These are phyloP conservation scores for Penicillium italicum DNA, from an alignment of 2,329 filamentous ascomycete genomes.

Conservation along the genomic window DNA sequence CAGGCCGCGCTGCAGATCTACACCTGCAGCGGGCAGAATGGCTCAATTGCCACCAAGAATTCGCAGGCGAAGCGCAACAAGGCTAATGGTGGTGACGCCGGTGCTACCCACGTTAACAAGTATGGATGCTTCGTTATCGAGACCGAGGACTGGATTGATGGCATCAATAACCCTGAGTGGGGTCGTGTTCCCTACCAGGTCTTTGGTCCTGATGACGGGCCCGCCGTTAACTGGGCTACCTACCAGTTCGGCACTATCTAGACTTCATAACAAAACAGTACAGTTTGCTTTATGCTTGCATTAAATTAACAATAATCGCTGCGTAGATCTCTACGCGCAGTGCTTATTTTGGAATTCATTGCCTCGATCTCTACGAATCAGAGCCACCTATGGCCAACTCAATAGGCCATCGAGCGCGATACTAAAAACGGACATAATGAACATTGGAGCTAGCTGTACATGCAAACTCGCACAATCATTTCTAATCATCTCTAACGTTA, in stretches of 20 bases:
- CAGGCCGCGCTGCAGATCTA: slow-evolving; percentile 89
- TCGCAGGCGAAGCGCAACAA: slow-evolving; percentile 51
- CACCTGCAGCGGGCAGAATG: slow-evolving; percentile 74
- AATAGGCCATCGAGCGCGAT: background rate
- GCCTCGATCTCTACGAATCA: background rate
- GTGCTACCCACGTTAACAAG: slow-evolving; percentile 50
- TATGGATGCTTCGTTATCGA: slow-evolving; percentile 88
- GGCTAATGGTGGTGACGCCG: slow-evolving; percentile 49
- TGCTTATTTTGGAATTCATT: background rate
- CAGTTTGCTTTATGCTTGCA: background rate
- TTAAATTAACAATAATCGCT: background rate
- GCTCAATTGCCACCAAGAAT: slow-evolving; percentile 48
- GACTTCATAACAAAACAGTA: background rate
- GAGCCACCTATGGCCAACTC: background rate
- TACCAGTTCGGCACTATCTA: slow-evolving; percentile 45
- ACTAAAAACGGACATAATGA: background rate
- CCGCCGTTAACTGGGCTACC: slow-evolving; percentile 43
- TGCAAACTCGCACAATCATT: background rate
- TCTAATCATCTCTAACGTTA: no score
- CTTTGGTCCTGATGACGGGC: slow-evolving; percentile 39
- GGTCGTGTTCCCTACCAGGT: slow-evolving; percentile 52
- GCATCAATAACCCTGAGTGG: slow-evolving; percentile 90
- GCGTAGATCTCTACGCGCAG: background rate
- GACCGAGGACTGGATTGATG: slow-evolving; percentile 91
- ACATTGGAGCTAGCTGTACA: background rate